Base-by-base conservation (phyloP, 2,329 filamentous ascomycete species). In the Blumeria graminis region DNA sequence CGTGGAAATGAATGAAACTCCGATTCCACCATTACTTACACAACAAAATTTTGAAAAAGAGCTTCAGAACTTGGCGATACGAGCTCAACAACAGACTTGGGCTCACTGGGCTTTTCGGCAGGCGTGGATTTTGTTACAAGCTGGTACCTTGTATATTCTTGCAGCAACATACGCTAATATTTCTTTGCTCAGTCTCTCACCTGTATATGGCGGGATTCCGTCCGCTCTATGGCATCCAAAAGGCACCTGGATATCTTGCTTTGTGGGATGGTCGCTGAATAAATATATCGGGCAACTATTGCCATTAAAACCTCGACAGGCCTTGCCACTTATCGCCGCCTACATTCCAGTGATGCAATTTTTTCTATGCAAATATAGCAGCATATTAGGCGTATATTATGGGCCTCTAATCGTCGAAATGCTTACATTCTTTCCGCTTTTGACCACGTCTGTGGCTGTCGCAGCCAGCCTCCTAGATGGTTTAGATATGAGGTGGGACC, bases 181-280 rank as follows among this genome's bases (percentile, higher is more conserved):
- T 57, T 90, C 85, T 0, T 79, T 86, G 65, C 73, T 88, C 60
- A 81, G 78, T 41, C 73, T 96, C 36, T 85, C 87, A 18, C 92
- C 92, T 1, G 84, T 93, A 10, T 96, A 93, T 68, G 92, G 92
- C 55, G 80, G 82, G 14, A 85, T 94, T 39, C 85, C 90, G 1
- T 74, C 87, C 0, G 76, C 78, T 1, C 72, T 82, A 61, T 84
- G 82, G 67, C 90, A 95, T 67, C 70, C 74, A 55, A 76, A 77
- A 65, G 74, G 80, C 58, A 71, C 87, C 60, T 80, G 80, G 62
- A 71, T 76, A 3, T 80, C 78, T 33, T 78, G 80, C 59, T 81
- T 88, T 59, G 68, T 80, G 14, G 87, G 86, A 36, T 86, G 86
- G 76, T 75, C 84, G 8, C 74, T 76, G 32, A 85, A 84, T 65